These are phyloP conservation scores for Apiospora sp. DNA, from an alignment of 2,329 filamentous ascomycete species.

Conservation along the genomic window DNA sequence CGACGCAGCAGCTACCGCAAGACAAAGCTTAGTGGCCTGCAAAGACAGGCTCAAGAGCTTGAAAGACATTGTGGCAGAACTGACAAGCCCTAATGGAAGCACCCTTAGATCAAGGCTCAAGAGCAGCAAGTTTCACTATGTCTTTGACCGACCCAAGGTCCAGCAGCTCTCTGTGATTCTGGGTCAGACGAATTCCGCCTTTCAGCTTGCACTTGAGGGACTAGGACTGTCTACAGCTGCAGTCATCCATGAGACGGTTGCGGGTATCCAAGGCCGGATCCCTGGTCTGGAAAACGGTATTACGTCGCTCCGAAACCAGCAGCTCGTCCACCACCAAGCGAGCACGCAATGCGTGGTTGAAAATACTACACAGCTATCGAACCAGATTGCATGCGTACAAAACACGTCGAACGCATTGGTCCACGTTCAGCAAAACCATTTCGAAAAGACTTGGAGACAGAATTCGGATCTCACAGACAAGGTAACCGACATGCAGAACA, in stretches of 20 bases:
- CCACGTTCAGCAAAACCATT: neutral
- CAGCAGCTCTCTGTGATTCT: neutral
- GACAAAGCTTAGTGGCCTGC: too few relatives aligned
- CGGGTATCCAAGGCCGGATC: neutral
- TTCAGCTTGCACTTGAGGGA: neutral
- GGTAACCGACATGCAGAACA: neutral
- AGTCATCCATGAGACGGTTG: neutral
- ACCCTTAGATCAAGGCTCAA: neutral
- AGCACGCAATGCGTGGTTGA: neutral
- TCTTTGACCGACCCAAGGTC: neutral
- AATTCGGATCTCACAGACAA: neutral
- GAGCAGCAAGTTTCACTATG: neutral
- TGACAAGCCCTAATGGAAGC: neutral
- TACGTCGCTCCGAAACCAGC: neutral
- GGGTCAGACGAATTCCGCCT: neutral
- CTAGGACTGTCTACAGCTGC: neutral
- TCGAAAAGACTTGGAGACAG: too few relatives aligned
- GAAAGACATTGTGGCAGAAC: neutral
- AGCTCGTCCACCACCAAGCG: neutral
- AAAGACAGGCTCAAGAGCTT: too few relatives aligned
- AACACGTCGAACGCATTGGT: neutral
- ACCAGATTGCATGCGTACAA: neutral
- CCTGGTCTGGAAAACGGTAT: neutral
- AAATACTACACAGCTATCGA: neutral
- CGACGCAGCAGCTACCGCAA: neutral